A percentile compares a stretch with the other conserved stretches of the same genome.
phyloP scores from a whole-genome alignment of 192 early-diverging fungal species.

The Chytriomyces sp. region DNA sequence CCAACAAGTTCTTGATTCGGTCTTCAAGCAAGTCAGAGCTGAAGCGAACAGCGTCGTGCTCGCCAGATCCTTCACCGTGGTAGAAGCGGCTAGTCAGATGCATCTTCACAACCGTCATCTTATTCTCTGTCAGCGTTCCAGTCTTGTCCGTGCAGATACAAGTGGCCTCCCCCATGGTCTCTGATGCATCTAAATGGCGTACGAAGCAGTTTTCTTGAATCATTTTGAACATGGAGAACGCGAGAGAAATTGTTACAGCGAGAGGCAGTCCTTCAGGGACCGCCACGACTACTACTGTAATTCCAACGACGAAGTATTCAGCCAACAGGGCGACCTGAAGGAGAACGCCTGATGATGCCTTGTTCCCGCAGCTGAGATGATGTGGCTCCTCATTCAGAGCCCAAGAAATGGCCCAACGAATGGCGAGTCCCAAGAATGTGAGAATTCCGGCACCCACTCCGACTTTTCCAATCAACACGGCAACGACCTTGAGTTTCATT shows the following conservation, averaged over 20 bases:
- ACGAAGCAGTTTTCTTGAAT: conserved; percentile 70
- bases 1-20: conserved; percentile 45
- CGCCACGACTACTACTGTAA: conserved; percentile 66
- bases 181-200: conserved; percentile 64
- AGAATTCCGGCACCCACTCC: conserved; percentile 64
- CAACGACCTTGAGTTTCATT: conserved; percentile 61
- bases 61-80: conserved; percentile 65
- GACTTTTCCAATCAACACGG: conserved; percentile 64
- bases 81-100: conserved; percentile 49
- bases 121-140: conserved; percentile 65
- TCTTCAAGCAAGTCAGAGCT: conserved; percentile 40
- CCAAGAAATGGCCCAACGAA: conserved; percentile 58
- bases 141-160: conserved; percentile 71
- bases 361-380: conserved; percentile 21
- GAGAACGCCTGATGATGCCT: conserved; percentile 30
- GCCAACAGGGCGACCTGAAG: conserved; percentile 46
- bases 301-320: conserved; percentile 59
- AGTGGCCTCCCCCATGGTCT: conserved; percentile 70
- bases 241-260: conserved; percentile 65
- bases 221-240: conserved; percentile 72
- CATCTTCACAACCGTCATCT: conserved; percentile 65
- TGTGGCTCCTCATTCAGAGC: conserved; percentile 5
- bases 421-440: conserved; percentile 59
- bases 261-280: conserved; percentile 70
- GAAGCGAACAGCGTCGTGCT: conserved; percentile 48